Conservation (phyloP, 2,329 filamentous ascomycete genomes). For the Ustilaginoidea virens region DNA sequence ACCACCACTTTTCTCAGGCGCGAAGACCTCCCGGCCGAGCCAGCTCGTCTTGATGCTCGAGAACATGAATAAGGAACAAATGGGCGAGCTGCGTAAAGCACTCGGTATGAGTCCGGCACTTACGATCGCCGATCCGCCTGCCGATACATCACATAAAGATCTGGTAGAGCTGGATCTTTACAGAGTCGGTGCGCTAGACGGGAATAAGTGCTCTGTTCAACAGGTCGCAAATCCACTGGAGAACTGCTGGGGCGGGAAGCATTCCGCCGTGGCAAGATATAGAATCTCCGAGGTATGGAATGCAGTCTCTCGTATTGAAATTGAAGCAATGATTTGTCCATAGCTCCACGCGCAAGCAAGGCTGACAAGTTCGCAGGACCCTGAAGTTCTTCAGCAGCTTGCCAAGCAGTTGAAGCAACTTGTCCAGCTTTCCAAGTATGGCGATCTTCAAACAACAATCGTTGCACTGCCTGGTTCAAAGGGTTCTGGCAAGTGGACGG, state of each 20-base stretch:
- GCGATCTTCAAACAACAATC: constrained; percentile 40
- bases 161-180: constrained; percentile 26
- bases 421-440: constrained; percentile 26
- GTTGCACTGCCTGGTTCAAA: constrained; percentile 36
- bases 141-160: constrained; percentile 23
- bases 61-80: constrained; percentile 32
- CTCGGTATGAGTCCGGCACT: constrained; percentile 29
- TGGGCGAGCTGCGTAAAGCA: constrained; percentile 25
- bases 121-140: constrained; percentile 29
- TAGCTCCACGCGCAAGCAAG: no score
- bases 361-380: constrained; percentile 19
- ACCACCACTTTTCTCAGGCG: constrained; percentile 31
- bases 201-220: constrained; percentile 21
- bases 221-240: constrained; percentile 27
- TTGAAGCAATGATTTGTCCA: no score
- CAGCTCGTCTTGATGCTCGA: constrained; percentile 47
- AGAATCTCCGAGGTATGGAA: neutral
- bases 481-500: constrained; percentile 24
- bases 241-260: constrained; percentile 27
- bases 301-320: no score
- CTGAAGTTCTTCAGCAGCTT: constrained; percentile 26
- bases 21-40: constrained; percentile 18
- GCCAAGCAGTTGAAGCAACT: constrained; percentile 29
- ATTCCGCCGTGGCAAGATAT: constrained; percentile 10
- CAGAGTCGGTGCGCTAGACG: constrained; percentile 19